Conservation (phyloP, 495 filamentous ascomycete species). For the Aspergillus asperescens region DNA sequence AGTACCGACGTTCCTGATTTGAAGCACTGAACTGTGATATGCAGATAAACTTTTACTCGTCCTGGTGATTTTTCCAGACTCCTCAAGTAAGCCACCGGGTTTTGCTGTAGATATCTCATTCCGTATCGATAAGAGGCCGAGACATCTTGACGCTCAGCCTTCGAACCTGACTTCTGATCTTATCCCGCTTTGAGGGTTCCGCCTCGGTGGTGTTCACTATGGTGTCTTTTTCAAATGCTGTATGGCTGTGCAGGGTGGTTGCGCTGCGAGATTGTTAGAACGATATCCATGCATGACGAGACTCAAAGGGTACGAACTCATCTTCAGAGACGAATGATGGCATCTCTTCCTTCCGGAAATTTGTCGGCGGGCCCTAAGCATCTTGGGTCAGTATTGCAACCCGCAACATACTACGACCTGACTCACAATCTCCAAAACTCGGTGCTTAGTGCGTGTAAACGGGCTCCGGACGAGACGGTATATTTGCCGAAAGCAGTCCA, state of each 20-base stretch:
- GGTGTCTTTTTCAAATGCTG: conserved; percentile 30
- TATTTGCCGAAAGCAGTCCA: conserved; percentile 42
- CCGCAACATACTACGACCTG: neutral
- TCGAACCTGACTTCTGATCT: conserved; percentile 31
- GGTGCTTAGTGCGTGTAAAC: conserved; percentile 28
- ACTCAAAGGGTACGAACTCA: conserved; percentile 37
- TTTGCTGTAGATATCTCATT: neutral
- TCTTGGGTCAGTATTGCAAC: neutral
- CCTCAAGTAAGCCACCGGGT: neutral
- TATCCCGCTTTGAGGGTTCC: conserved; percentile 28
- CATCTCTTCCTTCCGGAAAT: conserved; percentile 44
- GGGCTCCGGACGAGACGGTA: conserved; percentile 34
- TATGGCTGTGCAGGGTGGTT: conserved; percentile 35
- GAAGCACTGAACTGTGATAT: conserved; percentile 9
- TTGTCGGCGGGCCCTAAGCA: conserved; percentile 38
- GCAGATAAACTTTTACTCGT: neutral
- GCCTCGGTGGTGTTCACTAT: conserved; percentile 25
- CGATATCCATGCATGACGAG: conserved; percentile 17
- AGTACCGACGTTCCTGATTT: conserved; percentile 46
- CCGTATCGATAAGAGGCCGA: conserved; percentile 21
- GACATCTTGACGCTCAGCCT: conserved; percentile 30
- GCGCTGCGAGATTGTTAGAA: conserved; percentile 35
- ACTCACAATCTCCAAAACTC: conserved; percentile 39
- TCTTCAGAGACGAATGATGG: conserved; percentile 39
- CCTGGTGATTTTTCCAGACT: neutral